Evolutionary conservation across 1,139 yeast species (phyloP).

Genomic region (Protomyces lactucae-debilis): DNA sequence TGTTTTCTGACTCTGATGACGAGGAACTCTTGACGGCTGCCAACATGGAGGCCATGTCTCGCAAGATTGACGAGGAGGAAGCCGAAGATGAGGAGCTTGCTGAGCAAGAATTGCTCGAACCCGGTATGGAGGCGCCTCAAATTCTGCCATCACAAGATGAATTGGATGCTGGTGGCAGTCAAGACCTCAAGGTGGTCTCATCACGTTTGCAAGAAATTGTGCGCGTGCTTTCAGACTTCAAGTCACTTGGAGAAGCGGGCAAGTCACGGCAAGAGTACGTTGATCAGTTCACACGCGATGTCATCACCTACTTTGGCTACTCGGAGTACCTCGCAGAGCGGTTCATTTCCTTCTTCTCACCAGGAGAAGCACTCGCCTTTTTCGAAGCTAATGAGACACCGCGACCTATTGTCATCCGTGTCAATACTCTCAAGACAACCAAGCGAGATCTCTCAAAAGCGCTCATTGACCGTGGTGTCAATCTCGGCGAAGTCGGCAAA

Average conservation of each 20-base stretch:
- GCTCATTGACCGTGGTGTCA: constrained; percentile 92
- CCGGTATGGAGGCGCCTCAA: constrained; percentile 42
- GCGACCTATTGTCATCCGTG: constrained; percentile 92
- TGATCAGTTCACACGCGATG: constrained; percentile 72
- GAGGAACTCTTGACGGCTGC: constrained; percentile 73
- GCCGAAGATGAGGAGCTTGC: constrained; percentile 35
- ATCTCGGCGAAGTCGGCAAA: constrained; percentile 90
- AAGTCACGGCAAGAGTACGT: constrained; percentile 77
- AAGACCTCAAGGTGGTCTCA: constrained; percentile 73
- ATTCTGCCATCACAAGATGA: constrained; percentile 46
- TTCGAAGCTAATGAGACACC: constrained; percentile 98
- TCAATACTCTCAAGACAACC: constrained; percentile 89
- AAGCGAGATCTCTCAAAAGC: constrained; percentile 95
- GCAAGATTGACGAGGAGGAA: constrained; percentile 49
- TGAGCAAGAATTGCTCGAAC: constrained; percentile 34
- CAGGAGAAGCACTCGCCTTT: constrained; percentile 95
- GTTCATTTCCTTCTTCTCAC: constrained; percentile 81
- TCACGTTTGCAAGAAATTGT: constrained; percentile 94
- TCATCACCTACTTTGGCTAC: constrained; percentile 94
- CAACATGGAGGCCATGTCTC: constrained; percentile 78
- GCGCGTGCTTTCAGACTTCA: constrained; percentile 90
- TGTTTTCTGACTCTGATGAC: constrained; percentile 59
- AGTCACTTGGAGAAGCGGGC: constrained; percentile 77
- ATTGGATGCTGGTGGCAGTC: constrained; percentile 54
- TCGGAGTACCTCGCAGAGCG: constrained; percentile 91